phyloP scores from a whole-genome alignment of 106 monocot genomes.

The Dendrobium nobile region DNA sequence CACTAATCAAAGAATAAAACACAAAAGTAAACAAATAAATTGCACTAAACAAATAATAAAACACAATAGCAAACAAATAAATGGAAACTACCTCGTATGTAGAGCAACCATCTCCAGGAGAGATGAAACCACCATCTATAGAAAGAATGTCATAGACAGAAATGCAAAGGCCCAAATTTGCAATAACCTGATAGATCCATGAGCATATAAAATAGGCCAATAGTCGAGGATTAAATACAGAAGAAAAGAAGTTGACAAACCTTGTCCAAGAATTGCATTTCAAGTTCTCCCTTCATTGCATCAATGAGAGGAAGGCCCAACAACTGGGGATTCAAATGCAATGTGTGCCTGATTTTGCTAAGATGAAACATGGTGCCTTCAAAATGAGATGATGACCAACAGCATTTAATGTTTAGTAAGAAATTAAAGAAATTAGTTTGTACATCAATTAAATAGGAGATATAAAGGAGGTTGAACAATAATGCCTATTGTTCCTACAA shows the following conservation, averaged over 20 bases:
- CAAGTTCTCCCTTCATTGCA: constrained; percentile 64
- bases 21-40: constrained; percentile 4
- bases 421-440: background rate
- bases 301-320: constrained; percentile 56
- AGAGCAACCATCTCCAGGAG: constrained; percentile 53
- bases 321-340: constrained; percentile 59
- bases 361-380: constrained; percentile 66
- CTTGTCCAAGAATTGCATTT: constrained; percentile 81
- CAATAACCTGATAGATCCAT: constrained; percentile 42
- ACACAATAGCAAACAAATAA: constrained; percentile 5
- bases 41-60: background rate
- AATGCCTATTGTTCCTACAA: background rate
- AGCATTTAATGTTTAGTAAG: background rate
- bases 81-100: constrained; percentile 46
- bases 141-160: constrained; percentile 79
- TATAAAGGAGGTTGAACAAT: background rate
- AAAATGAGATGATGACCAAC: constrained; percentile 7
- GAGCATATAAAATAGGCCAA: background rate
- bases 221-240: background rate
- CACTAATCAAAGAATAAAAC: background rate
- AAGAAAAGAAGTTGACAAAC: constrained; percentile 15
- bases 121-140: constrained; percentile 69
- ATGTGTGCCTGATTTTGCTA: constrained; percentile 50
- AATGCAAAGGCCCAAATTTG: constrained; percentile 83
- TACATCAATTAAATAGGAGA: background rate